Evolutionary conservation across 352 stramenopile species (phyloP).

Genomic region (Globisporangium irregulare): DNA sequence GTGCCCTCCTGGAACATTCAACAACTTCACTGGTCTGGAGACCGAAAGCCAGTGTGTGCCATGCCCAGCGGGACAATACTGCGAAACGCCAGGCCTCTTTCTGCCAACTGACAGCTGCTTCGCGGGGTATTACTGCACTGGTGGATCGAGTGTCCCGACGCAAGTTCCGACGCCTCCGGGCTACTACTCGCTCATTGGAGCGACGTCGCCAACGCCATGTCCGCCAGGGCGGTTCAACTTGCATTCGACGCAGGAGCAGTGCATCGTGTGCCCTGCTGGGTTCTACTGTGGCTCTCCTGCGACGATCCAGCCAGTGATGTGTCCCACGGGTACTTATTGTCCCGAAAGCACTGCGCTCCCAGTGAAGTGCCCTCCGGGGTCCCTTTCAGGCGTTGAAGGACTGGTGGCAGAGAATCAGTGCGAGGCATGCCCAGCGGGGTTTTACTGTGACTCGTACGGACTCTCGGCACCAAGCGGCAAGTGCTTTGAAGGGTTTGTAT

Average conservation of each 20-base stretch:
- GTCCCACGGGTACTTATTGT: conserved; percentile 70
- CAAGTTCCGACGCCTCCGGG: conserved; percentile 52
- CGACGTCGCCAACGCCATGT: conserved; percentile 42
- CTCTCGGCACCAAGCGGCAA: conserved; percentile 41
- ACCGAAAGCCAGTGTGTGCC: conserved; percentile 65
- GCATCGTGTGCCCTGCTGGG: conserved; percentile 61
- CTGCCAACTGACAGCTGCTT: conserved; percentile 73
- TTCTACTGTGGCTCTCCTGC: conserved; percentile 65
- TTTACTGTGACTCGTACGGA: conserved; percentile 88
- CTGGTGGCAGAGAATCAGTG: conserved; percentile 75
- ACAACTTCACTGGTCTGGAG: conserved; percentile 71
- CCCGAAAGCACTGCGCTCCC: conserved; percentile 43
- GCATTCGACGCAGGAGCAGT: conserved; percentile 47
- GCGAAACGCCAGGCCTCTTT: conserved; percentile 58
- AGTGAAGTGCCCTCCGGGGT: conserved; percentile 64
- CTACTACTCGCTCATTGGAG: conserved; percentile 48
- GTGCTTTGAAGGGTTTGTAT: conserved; percentile 70
- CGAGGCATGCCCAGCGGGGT: conserved; percentile 68
- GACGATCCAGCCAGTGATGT: conserved; percentile 47
- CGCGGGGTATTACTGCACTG: conserved; percentile 79
- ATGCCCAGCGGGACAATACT: conserved; percentile 81
- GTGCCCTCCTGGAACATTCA: conserved; percentile 77
- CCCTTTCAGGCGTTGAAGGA: conserved; percentile 50
- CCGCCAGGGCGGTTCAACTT: conserved; percentile 61
- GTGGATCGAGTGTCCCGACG: conserved; percentile 45